A percentile compares a stretch with the other conserved stretches of the same genome.
Evolutionary conservation across 1,139 yeast genomes (phyloP).

Genomic region (Yamadazyma blattariae): DNA sequence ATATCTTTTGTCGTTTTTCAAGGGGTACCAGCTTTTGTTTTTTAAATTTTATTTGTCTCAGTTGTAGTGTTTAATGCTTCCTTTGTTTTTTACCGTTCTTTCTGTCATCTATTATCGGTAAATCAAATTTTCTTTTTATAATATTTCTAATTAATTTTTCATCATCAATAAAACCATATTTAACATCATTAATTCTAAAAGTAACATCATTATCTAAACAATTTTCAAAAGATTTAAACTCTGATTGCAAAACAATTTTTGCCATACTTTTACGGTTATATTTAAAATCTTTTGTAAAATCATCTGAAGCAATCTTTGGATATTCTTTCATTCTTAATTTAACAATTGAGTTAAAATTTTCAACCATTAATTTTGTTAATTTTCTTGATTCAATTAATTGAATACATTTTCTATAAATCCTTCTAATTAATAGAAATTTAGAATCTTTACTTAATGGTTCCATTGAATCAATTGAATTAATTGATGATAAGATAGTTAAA

Average conservation of each 20-base stretch:
- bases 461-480: constrained; percentile 31
- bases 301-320: constrained; percentile 31
- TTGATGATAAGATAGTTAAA: constrained; percentile 38
- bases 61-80: no score
- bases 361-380: constrained; percentile 33
- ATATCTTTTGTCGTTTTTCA: no score
- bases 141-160: constrained; percentile 56
- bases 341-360: constrained; percentile 31
- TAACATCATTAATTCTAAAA: constrained; percentile 20
- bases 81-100: neutral
- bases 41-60: no score
- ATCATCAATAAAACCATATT: constrained; percentile 49
- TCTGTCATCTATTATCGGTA: constrained; percentile 11
- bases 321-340: constrained; percentile 37
- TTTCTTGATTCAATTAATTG: constrained; percentile 43
- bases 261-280: constrained; percentile 41
- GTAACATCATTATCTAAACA: constrained; percentile 36
- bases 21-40: no score
- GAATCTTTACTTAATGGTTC: constrained; percentile 24
- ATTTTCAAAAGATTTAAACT: constrained; percentile 44
- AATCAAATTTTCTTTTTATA: constrained; percentile 45
- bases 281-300: constrained; percentile 11
- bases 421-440: constrained; percentile 35
- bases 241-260: constrained; percentile 50
- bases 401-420: constrained; percentile 45